Base-by-base conservation (phyloP, 805 yeast species). In the Candida dendrica region DNA sequence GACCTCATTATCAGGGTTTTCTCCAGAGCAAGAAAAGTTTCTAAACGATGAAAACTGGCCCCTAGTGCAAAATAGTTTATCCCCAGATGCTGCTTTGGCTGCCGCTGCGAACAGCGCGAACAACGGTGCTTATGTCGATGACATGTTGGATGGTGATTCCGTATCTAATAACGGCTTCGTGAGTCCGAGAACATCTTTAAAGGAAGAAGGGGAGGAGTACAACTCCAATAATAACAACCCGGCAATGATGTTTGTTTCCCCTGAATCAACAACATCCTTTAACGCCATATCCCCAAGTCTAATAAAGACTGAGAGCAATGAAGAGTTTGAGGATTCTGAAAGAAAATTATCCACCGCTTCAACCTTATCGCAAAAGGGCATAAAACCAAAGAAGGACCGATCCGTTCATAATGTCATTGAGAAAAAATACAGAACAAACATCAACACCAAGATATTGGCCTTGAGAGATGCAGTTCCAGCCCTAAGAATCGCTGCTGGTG, bases 381-480 rank as follows among this genome's bases (percentile, higher is more conserved):
- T 65, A 5, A 77, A 75, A 49, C 74, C 77, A 4, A 69, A 64
- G 46, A 68, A 68, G 44, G 74, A 73, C 42, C 74, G 81, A 60
- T 70, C 80, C 1, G 74, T 86, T 7, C 95, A 85, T 62, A 85
- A 84, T 55, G 77, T 83, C 69, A 81, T 85, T 50, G 95, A 86
- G 57, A 84, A 84, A 63, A 80, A 83, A 55, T 86, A 86, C 61
- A 63, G 95, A 50, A 81, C 85, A 17, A 84, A 85, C 54, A 82
- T 85, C 49, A 85, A 84, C 53, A 69, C 81, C 41, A 82, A 80
- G 58, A 84, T 85, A 37, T 49, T 75, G 29, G 82, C 80, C 36
- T 70, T 85, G 27, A 68, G 88, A 55, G 84, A 84, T 50, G 82
- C 87, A 3, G 95, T 86, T 15, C 95, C 95, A 3, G 64, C 93